phyloP scores from a whole-genome alignment of 805 yeast species.

The Nakazawaea holstii region DNA sequence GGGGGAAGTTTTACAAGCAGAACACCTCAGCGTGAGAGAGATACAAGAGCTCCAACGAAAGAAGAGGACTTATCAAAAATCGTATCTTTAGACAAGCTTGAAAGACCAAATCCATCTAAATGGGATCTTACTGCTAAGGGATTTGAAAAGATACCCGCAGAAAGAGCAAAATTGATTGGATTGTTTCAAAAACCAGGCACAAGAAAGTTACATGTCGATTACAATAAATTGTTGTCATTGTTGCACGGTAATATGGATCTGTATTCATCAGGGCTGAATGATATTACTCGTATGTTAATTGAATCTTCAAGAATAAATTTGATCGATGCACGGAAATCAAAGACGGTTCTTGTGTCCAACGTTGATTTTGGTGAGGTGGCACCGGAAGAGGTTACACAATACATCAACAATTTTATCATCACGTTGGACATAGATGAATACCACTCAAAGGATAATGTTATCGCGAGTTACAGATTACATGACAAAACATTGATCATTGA shows the following conservation, averaged over 20 bases:
- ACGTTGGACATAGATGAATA: conserved; percentile 38
- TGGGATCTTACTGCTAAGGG: conserved; percentile 77
- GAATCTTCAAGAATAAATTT: conserved; percentile 15
- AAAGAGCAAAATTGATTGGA: conserved; percentile 74
- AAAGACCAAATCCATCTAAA: conserved; percentile 37
- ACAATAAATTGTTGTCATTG: conserved; percentile 25
- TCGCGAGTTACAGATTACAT: conserved; percentile 24
- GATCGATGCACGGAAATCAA: conserved; percentile 29
- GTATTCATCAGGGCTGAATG: conserved; percentile 22
- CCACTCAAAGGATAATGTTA: conserved; percentile 24
- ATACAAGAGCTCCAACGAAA: conserved; percentile 14
- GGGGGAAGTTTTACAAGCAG: conserved; percentile 11
- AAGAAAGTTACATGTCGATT: conserved; percentile 34
- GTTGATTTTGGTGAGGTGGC: conserved; percentile 29
- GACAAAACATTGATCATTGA: conserved; percentile 40
- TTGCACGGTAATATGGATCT: conserved; percentile 16
- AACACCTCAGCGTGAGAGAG: conserved; percentile 15
- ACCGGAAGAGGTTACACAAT: conserved; percentile 35
- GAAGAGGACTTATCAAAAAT: conserved; percentile 32
- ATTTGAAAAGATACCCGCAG: conserved; percentile 68
- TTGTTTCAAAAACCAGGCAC: conserved; percentile 71
- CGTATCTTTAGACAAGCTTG: conserved; percentile 45
- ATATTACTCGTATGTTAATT: conserved; percentile 31
- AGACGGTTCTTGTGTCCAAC: conserved; percentile 26
- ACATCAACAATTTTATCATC: conserved; percentile 38